Base-by-base conservation (phyloP, 108 stramenopile genomes). In the Nitzschia sp. region DNA sequence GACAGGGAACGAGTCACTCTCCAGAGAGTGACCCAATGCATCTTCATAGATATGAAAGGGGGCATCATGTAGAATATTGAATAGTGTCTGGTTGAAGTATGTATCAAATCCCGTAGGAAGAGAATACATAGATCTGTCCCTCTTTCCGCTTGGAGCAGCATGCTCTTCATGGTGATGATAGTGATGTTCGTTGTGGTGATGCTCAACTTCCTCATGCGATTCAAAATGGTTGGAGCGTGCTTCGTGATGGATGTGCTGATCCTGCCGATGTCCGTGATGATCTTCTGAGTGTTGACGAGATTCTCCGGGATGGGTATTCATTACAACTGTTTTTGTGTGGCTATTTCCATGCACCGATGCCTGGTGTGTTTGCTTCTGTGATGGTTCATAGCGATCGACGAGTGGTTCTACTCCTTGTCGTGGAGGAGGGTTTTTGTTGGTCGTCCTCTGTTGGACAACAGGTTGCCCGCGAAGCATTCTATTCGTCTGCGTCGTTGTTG, bases 1-100 rank as follows among this genome's bases (percentile, higher is more conserved):
- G 29, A 76, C 75, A 20, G 75, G 75, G 25, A 76, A 69, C 14
- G 75, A 76, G 19, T 76, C 75, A 12, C 57, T 56, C 26, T 65
- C 74, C 21, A 50, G 48, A 5, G 20, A 12, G 20, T 51, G 24
- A 22, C 61, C 68, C 53, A 70, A 59, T 8, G 67, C 50, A 19
- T 63, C 63, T n/a, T 61, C 67, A 38, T 65, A 76, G 43, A 76
- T 69, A 20, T 63, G 43, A 25, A 76, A 76, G 0, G 75, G 75
- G 20, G 69, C 75, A 42, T 48, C 46, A 38, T 54, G 54, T n/a
- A 76, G 43, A 14, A 58, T 34, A 12, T 76, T 41, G 43, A 55
- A 76, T 20, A 76, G 44, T 11, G 63, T 65, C 15, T 62, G 21
- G 37, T 76, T 76, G 64, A 48, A 76, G 40, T 69, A 53, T 5